These are phyloP conservation scores for Microstegium vimineum DNA, from an alignment of 176 grass and related monocot genomes.

Conservation along the genomic window DNA sequence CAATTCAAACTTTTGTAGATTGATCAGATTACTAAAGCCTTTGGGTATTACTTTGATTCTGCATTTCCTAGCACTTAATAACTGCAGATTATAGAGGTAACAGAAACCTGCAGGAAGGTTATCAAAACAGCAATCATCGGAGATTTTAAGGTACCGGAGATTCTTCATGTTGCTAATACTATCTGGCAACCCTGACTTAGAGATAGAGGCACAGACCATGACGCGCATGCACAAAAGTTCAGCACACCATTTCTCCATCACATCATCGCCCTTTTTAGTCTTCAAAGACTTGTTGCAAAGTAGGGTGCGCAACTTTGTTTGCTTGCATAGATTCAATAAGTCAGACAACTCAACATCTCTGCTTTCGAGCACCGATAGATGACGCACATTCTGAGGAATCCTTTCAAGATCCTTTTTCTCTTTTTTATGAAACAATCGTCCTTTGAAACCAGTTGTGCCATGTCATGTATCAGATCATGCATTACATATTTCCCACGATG, in stretches of 20 bases:
- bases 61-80: not conserved
- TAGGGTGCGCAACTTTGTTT: not conserved
- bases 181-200: fast-evolving
- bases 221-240: not conserved
- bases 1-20: not conserved
- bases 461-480: no score
- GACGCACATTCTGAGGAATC: not conserved
- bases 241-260: not conserved
- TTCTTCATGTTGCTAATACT: not conserved
- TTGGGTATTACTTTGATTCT: not conserved
- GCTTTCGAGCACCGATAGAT: not conserved
- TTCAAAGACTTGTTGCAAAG: not conserved
- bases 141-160: not conserved
- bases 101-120: not conserved
- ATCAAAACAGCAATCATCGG: fast-evolving
- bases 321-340: not conserved
- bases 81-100: not conserved
- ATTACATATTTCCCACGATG: no score
- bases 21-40: not conserved
- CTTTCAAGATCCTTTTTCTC: fast-evolving
- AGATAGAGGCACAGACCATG: not conserved
- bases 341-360: fast-evolving
- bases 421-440: no score
- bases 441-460: no score
- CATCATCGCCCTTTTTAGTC: fast-evolving